A percentile compares a stretch with the other conserved stretches of the same genome.
These are phyloP conservation scores for Pseudonectria buxi DNA, from an alignment of 2,329 filamentous ascomycete genomes.

Conservation along the genomic window DNA sequence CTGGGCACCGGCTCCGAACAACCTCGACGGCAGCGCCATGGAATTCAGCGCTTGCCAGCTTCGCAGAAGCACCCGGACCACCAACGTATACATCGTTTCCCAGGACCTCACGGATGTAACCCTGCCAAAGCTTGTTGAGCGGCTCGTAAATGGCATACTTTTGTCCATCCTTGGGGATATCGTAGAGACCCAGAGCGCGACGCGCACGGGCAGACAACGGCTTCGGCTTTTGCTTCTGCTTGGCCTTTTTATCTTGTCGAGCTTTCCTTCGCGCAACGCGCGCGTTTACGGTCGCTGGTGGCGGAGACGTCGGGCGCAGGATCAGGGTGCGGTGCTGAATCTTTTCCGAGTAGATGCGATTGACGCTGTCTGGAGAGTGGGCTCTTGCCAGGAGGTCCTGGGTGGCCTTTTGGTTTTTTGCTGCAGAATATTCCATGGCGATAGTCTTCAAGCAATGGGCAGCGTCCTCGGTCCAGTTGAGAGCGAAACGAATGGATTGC, in stretches of 20 bases:
- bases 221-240: slow-evolving; percentile 45
- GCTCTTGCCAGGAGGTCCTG: slow-evolving; percentile 67
- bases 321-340: slow-evolving; percentile 76
- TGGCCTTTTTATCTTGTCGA: slow-evolving; percentile 38
- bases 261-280: slow-evolving; percentile 50
- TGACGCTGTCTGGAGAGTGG: slow-evolving; percentile 66
- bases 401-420: slow-evolving; percentile 35
- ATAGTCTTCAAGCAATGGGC: not conserved
- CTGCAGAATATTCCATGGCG: slow-evolving; percentile 27
- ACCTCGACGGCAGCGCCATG: slow-evolving; percentile 83
- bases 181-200: slow-evolving; percentile 64
- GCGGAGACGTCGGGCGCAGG: slow-evolving; percentile 68
- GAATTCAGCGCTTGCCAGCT: slow-evolving; percentile 80
- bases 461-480: no score
- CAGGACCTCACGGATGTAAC: slow-evolving; percentile 78
- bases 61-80: slow-evolving; percentile 56
- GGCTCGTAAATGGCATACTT: slow-evolving; percentile 69
- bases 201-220: slow-evolving; percentile 78
- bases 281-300: slow-evolving; percentile 44
- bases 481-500: no score
- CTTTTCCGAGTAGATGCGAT: slow-evolving; percentile 72
- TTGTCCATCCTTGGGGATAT: slow-evolving; percentile 58
- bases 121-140: slow-evolving; percentile 71
- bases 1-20: slow-evolving; percentile 71
- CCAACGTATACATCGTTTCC: slow-evolving; percentile 53